Conservation (phyloP, 768 basidiomycete genomes). For the Amanita inopinata region DNA sequence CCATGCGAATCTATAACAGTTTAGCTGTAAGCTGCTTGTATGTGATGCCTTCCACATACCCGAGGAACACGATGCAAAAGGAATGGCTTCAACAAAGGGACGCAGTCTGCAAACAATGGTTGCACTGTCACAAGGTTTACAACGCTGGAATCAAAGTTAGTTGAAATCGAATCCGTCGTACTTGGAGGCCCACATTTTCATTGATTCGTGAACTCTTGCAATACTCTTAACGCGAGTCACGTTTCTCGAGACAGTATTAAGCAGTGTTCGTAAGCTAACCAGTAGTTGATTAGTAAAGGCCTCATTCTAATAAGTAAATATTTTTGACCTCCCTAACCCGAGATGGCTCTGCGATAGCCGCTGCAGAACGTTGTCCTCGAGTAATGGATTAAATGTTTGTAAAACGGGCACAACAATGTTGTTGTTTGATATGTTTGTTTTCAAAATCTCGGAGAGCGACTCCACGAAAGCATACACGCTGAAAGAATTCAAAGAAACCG, state of each 20-base stretch:
- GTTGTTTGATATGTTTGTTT: constrained; percentile 51
- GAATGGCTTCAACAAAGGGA: constrained; percentile 44
- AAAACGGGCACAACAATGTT: constrained; percentile 73
- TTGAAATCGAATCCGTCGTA: neutral
- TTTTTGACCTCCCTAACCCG: constrained; percentile 44
- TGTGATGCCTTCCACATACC: constrained; percentile 27
- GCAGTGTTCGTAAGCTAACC: constrained; percentile 42
- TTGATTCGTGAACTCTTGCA: constrained; percentile 70
- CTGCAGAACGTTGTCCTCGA: constrained; percentile 57
- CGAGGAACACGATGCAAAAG: constrained; percentile 74
- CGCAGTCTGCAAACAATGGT: constrained; percentile 32
- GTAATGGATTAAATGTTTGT: constrained; percentile 62
- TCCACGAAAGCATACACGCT: constrained; percentile 39
- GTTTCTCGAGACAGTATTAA: constrained; percentile 51
- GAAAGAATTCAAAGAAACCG: constrained; percentile 25
- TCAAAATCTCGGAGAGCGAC: constrained; percentile 49
- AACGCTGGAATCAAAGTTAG: constrained; percentile 35
- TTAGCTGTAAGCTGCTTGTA: neutral
- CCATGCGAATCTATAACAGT: constrained; percentile 54
- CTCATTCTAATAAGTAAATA: constrained; percentile 33
- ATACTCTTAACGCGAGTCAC: constrained; percentile 68
- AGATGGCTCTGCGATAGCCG: constrained; percentile 33
- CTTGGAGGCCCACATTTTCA: constrained; percentile 75
- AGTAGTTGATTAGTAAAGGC: constrained; percentile 23
- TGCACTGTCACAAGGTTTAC: constrained; percentile 52